phyloP scores from a whole-genome alignment of 805 yeast genomes.

The Candida ascalaphidarum region DNA sequence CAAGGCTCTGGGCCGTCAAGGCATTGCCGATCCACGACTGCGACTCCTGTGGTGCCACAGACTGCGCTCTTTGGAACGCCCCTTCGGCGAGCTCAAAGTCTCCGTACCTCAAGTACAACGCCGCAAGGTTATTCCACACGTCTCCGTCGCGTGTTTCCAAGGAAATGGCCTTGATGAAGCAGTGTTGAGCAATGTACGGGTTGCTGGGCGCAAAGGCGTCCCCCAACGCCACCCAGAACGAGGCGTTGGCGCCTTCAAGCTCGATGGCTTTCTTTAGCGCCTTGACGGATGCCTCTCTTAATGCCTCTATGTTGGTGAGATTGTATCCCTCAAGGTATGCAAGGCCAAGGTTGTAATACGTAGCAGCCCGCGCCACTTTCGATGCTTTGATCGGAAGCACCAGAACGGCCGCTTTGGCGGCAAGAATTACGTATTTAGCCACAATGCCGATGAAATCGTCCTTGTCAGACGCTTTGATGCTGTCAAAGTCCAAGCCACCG shows the following conservation, averaged over 20 bases:
- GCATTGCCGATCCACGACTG: conserved; percentile 88
- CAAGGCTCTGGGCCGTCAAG: conserved; percentile 43
- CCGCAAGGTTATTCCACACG: conserved; percentile 78
- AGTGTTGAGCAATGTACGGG: conserved; percentile 81
- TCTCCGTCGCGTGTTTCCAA: conserved; percentile 58
- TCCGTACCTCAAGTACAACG: conserved; percentile 57
- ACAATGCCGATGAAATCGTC: conserved; percentile 23
- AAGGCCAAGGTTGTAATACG: conserved; percentile 64
- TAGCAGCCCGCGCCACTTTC: conserved; percentile 45
- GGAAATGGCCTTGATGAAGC: conserved; percentile 75
- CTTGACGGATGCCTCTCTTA: conserved; percentile 45
- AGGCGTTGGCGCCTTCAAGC: conserved; percentile 59
- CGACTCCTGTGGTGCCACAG: conserved; percentile 70
- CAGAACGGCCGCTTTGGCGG: conserved; percentile 37
- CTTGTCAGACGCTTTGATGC: conserved; percentile 6
- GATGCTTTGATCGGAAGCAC: conserved; percentile 27
- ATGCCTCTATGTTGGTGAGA: conserved; percentile 4
- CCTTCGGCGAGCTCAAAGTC: conserved; percentile 69
- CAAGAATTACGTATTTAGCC: conserved; percentile 34
- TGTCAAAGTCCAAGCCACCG: conserved; percentile 6
- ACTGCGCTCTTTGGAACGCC: conserved; percentile 65
- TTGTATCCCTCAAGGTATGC: conserved; percentile 42
- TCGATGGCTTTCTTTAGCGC: conserved; percentile 61
- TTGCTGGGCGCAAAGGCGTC: conserved; percentile 56
- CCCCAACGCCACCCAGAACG: conserved; percentile 81